Conservation (phyloP, 2,329 filamentous ascomycete genomes). For the Aplosporella prunicola region DNA sequence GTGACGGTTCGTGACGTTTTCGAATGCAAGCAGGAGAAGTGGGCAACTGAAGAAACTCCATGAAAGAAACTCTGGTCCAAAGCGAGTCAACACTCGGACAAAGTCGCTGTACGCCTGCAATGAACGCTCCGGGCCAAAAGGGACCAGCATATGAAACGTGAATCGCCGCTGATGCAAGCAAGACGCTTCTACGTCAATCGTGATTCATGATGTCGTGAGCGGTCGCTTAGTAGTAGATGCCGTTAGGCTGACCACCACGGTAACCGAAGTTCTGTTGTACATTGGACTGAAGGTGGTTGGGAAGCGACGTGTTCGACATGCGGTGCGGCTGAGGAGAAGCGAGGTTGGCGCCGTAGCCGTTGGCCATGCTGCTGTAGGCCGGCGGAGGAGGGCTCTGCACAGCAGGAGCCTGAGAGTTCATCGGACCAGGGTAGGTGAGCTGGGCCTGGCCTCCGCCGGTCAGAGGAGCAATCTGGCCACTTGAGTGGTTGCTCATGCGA, state of each 20-base stretch:
- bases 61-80: too few species aligned
- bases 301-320: slow-evolving; percentile 23
- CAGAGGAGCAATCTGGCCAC: slow-evolving; percentile 6
- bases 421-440: slow-evolving; percentile 1
- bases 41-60: too few species aligned
- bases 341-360: slow-evolving; percentile 8
- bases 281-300: slow-evolving; percentile 28
- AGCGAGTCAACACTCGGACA: too few species aligned
- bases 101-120: too few species aligned
- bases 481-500: slow-evolving; percentile 9
- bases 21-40: too few species aligned
- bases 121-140: too few species aligned
- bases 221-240: slow-evolving; percentile 40
- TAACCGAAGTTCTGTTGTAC: slow-evolving; percentile 23
- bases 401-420: neutral
- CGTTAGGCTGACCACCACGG: slow-evolving; percentile 29
- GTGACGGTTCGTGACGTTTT: too few species aligned
- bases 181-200: too few species aligned
- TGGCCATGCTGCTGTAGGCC: slow-evolving; percentile 8
- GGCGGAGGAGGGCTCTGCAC: neutral
- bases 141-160: too few species aligned
- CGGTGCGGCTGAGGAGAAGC: slow-evolving; percentile 11
- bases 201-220: too few species aligned
- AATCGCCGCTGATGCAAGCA: too few species aligned
- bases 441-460: slow-evolving; percentile 3